phyloP scores from a whole-genome alignment of 2,329 filamentous ascomycete species.

The Colletotrichum paranaense region DNA sequence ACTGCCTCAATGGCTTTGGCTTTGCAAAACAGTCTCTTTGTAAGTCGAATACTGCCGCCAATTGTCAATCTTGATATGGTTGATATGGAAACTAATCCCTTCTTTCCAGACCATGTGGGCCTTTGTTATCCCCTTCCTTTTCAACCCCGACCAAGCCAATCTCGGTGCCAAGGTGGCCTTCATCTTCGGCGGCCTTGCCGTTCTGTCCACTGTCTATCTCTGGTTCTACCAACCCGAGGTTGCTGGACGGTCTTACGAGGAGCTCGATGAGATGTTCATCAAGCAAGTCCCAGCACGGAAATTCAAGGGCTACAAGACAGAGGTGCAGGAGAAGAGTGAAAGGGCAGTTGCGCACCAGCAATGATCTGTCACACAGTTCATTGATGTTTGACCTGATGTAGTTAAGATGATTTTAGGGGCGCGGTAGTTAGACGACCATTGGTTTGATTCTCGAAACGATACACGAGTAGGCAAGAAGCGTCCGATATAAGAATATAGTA shows the following conservation, averaged over 20 bases:
- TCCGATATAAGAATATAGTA: background rate
- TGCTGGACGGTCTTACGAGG: slow-evolving; percentile 37
- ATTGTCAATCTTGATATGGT: no score
- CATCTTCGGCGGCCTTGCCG: slow-evolving; percentile 48
- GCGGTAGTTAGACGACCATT: background rate
- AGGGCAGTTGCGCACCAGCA: background rate
- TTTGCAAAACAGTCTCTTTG: slow-evolving; percentile 47
- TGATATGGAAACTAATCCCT: background rate
- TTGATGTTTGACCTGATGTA: background rate
- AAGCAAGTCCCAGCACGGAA: slow-evolving; percentile 39
- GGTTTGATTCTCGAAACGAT: background rate
- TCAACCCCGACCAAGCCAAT: slow-evolving; percentile 45
- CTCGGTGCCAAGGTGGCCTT: slow-evolving; percentile 54
- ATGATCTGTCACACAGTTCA: background rate
- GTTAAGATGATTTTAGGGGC: background rate
- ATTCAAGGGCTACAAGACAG: slow-evolving; percentile 37
- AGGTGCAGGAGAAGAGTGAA: slow-evolving; percentile 19
- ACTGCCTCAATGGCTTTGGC: slow-evolving; percentile 52
- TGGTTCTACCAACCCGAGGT: slow-evolving; percentile 49
- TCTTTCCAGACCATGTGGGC: slow-evolving; percentile 28
- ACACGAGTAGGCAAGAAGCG: background rate
- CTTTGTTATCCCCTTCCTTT: slow-evolving; percentile 43
- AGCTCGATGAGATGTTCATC: slow-evolving; percentile 40
- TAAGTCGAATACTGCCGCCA: background rate
- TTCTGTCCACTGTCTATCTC: slow-evolving; percentile 44